Conservation (phyloP, 208 protist genomes). For the Strigomonas culicis region DNA sequence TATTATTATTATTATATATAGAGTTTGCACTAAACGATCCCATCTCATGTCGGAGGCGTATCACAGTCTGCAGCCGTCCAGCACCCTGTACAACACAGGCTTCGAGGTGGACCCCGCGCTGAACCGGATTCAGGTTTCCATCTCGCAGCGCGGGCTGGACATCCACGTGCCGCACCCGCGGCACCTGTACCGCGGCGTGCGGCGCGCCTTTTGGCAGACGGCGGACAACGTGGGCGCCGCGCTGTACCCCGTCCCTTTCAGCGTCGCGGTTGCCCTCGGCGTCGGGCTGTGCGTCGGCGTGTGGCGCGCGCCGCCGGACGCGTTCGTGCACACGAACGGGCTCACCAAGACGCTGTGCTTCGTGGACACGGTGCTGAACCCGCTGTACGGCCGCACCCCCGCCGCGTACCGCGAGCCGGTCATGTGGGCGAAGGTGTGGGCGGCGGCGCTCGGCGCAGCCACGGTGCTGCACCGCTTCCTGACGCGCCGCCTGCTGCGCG, state of each 20-base stretch:
- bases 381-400: constrained; percentile 31
- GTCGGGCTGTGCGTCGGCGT: constrained; percentile 46
- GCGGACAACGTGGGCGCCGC: constrained; percentile 58
- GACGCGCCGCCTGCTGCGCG: constrained; percentile 57
- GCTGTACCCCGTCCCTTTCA: constrained; percentile 56
- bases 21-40: neutral
- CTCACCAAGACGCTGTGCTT: constrained; percentile 42
- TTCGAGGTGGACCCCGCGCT: constrained; percentile 4
- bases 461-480: constrained; percentile 64
- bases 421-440: constrained; percentile 40
- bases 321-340: constrained; percentile 29
- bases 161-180: constrained; percentile 66
- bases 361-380: constrained; percentile 43
- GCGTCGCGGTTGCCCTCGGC: constrained; percentile 29
- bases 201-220: constrained; percentile 34
- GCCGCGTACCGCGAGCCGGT: constrained; percentile 26
- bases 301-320: constrained; percentile 25
- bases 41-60: constrained; percentile 8
- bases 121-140: neutral
- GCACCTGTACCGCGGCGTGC: constrained; percentile 40
- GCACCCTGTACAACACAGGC: neutral
- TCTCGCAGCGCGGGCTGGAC: constrained; percentile 43
- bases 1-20: constrained; percentile 18
- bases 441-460: constrained; percentile 27
- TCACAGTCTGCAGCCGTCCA: neutral